A percentile compares a stretch with the other conserved stretches of the same genome.
These are phyloP conservation scores for Sordariomycetes sp. DNA, from an alignment of 2,329 filamentous ascomycete genomes.

Conservation along the genomic window DNA sequence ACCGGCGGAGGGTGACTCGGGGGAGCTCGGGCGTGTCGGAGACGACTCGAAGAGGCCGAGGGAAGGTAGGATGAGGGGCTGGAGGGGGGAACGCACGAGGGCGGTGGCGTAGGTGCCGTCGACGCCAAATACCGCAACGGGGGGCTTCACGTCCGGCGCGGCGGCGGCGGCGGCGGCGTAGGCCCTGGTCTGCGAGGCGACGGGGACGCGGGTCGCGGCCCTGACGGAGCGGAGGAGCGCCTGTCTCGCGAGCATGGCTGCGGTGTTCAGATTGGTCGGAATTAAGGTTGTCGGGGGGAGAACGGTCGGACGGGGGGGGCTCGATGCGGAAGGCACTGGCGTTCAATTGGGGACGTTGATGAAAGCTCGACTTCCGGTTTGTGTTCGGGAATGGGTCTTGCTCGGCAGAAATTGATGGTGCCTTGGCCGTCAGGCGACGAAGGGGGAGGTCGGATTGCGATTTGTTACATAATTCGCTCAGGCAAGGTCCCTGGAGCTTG, in stretches of 20 bases:
- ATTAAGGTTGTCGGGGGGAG: constrained; percentile 8
- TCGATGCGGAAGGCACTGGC: not conserved
- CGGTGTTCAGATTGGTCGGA: constrained; percentile 11
- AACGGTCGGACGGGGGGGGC: not conserved
- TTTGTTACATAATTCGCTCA: not conserved
- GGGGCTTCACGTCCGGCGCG: constrained; percentile 60
- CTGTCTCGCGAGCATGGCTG: constrained; percentile 48
- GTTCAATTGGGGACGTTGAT: constrained; percentile 10
- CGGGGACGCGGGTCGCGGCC: constrained; percentile 41
- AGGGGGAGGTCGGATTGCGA: not conserved
- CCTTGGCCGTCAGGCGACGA: not conserved
- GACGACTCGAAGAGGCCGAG: not conserved
- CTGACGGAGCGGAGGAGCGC: constrained; percentile 39
- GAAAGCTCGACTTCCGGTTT: constrained; percentile 3
- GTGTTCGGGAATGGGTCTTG: constrained; percentile 1
- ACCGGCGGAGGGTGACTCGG: not conserved
- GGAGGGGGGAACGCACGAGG: constrained; percentile 54
- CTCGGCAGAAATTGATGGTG: constrained; percentile 4
- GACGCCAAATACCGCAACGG: constrained; percentile 83
- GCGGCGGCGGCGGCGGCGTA: constrained; percentile 75
- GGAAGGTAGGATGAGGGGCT: not conserved
- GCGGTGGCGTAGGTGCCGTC: constrained; percentile 98
- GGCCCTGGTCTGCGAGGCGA: constrained; percentile 45
- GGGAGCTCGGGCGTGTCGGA: not conserved
- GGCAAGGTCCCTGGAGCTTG: not conserved